phyloP scores from a whole-genome alignment of 2,329 filamentous ascomycete genomes.

The Penicillium concentricum region DNA sequence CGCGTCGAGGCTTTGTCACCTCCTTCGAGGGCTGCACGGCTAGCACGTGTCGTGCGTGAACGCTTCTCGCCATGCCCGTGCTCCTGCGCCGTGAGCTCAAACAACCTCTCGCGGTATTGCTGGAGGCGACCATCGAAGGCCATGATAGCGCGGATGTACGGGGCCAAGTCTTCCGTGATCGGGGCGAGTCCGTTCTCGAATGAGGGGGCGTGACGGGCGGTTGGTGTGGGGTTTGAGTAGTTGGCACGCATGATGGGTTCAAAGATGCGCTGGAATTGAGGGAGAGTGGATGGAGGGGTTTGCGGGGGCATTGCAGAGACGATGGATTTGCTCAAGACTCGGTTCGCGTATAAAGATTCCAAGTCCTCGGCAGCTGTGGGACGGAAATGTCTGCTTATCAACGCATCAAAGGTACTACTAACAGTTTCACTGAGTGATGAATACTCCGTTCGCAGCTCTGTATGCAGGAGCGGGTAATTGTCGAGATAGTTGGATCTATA shows the following conservation, averaged over 20 bases:
- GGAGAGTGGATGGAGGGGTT: slow-evolving; percentile 30
- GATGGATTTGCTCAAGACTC: slow-evolving; percentile 30
- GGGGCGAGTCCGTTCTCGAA: slow-evolving; percentile 70
- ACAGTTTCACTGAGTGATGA: slow-evolving; percentile 36
- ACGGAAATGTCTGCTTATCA: slow-evolving; percentile 29
- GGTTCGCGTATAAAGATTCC: slow-evolving; percentile 28
- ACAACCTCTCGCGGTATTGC: slow-evolving; percentile 62
- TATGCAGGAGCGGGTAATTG: slow-evolving; percentile 54
- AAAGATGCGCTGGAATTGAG: slow-evolving; percentile 50
- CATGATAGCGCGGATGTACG: slow-evolving; percentile 84
- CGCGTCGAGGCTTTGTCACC: slow-evolving; percentile 66
- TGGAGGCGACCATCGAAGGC: slow-evolving; percentile 71
- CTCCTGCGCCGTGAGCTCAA: slow-evolving; percentile 59
- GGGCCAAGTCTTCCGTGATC: slow-evolving; percentile 76
- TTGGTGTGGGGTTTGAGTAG: slow-evolving; percentile 32
- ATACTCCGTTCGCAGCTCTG: slow-evolving; percentile 49
- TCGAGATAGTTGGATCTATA: slow-evolving; percentile 56
- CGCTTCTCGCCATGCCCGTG: slow-evolving; percentile 53
- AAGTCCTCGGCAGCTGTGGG: slow-evolving; percentile 14
- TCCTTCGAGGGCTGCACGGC: slow-evolving; percentile 74
- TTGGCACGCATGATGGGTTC: slow-evolving; percentile 50
- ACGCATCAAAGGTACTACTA: slow-evolving; percentile 32
- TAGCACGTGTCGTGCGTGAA: slow-evolving; percentile 69
- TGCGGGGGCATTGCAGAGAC: slow-evolving; percentile 11
- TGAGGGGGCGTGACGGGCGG: slow-evolving; percentile 56